Percentiles rank a stretch among this genome's conserved stretches.
Conservation (phyloP, 176 grass and related monocot species). For the Aechmea fasciata region DNA sequence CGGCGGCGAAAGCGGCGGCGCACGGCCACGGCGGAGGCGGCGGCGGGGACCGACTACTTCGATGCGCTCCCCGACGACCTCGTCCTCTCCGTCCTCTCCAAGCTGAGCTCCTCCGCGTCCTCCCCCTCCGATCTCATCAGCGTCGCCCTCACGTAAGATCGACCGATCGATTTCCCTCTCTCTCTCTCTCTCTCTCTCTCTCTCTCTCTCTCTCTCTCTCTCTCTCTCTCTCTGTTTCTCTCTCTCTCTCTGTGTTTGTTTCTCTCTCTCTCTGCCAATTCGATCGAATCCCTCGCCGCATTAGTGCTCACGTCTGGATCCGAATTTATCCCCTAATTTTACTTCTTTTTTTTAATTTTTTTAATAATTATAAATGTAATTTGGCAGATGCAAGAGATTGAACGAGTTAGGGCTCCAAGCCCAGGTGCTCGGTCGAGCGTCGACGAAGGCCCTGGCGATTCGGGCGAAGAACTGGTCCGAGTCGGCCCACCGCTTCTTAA, state of each 20-base stretch:
- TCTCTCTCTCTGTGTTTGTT: neutral
- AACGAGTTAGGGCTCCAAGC: slow-evolving; percentile 31
- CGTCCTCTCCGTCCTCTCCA: slow-evolving; percentile 46
- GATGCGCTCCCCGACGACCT: slow-evolving; percentile 63
- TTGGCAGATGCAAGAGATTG: slow-evolving; percentile 57
- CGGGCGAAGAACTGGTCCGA: slow-evolving; percentile 59
- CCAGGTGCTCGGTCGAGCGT: slow-evolving; percentile 55
- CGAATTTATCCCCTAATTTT: neutral
- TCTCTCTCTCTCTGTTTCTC: too few species aligned
- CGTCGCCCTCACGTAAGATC: slow-evolving; percentile 39
- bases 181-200: neutral
- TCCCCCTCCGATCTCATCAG: slow-evolving; percentile 51
- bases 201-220: neutral
- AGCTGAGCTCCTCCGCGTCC: slow-evolving; percentile 41
- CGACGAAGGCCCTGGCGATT: slow-evolving; percentile 35
- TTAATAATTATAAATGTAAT: neutral
- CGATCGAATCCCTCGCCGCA: neutral
- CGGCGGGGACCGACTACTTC: slow-evolving; percentile 23
- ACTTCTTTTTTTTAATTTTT: neutral
- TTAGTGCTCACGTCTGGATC: neutral
- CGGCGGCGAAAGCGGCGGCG: slow-evolving; percentile 13
- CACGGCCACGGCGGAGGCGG: neutral
- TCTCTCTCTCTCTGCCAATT: neutral
- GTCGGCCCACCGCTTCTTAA: slow-evolving; percentile 41
- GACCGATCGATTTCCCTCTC: neutral